Percentiles rank a stretch among this genome's conserved stretches.
Evolutionary conservation across 345 rosid genomes (phyloP).

Genomic region (Excoecaria agallocha): DNA sequence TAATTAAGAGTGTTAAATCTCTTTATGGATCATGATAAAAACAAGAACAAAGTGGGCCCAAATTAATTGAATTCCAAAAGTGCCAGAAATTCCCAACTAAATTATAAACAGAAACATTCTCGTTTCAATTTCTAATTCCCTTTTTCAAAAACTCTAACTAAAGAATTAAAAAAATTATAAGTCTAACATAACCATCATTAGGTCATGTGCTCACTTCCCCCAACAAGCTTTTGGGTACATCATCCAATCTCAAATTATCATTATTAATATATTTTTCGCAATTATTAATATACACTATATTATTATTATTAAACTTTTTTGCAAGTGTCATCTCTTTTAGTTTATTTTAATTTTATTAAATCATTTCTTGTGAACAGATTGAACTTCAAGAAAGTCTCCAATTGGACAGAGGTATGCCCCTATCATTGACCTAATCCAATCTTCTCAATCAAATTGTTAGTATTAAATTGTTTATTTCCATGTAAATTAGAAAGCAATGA

Average conservation of each 20-base stretch:
- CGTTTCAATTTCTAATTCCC: neutral
- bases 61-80: slow-evolving; percentile 7
- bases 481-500: too few species aligned
- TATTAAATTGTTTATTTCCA: neutral
- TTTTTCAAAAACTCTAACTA: neutral
- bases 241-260: neutral
- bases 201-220: slow-evolving; percentile 11
- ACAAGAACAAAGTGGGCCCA: neutral
- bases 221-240: slow-evolving; percentile 8
- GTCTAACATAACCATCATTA: neutral
- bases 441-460: neutral
- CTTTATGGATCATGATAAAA: neutral
- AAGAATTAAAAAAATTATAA: neutral
- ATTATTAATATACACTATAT: neutral
- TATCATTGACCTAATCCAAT: neutral
- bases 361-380: neutral
- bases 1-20: too few species aligned
- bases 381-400: neutral
- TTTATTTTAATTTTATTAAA: neutral
- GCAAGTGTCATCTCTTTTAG: neutral
- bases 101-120: neutral
- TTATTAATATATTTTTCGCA: neutral
- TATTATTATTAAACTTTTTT: neutral
- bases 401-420: neutral
- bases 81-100: slow-evolving; percentile 5